These are phyloP conservation scores for Panellus pusillus DNA, from an alignment of 768 basidiomycete genomes.

Conservation along the genomic window DNA sequence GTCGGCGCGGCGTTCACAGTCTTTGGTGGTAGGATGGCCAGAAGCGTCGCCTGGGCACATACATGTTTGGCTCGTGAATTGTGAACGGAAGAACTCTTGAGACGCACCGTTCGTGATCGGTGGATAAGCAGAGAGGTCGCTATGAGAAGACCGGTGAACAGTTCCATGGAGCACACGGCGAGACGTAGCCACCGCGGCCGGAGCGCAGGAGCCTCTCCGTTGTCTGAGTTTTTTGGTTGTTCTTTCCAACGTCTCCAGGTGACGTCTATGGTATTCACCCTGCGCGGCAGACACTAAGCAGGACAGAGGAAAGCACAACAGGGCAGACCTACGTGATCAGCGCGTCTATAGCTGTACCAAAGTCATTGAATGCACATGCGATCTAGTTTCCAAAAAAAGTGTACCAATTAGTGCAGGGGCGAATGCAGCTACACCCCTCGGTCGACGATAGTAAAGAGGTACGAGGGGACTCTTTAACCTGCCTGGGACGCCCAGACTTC, in stretches of 20 bases:
- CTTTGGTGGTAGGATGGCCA: slow-evolving; percentile 16
- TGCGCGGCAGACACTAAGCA: not conserved
- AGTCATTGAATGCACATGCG: not conserved
- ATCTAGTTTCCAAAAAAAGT: not conserved
- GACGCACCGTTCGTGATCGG: slow-evolving; percentile 15
- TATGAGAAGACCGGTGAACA: slow-evolving; percentile 4
- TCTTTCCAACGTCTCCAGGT: slow-evolving; percentile 15
- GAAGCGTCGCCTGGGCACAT: slow-evolving; percentile 1
- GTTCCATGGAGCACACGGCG: slow-evolving; percentile 15
- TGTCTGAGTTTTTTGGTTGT: not conserved
- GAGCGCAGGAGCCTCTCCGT: not conserved
- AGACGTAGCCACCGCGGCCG: slow-evolving; percentile 10
- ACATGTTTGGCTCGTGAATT: not conserved
- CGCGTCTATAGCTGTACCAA: slow-evolving; percentile 2
- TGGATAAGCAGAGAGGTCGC: slow-evolving; percentile 9
- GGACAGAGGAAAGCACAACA: not conserved
- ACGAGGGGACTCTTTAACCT: no score
- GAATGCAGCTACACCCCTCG: slow-evolving; percentile 4
- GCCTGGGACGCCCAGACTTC: no score
- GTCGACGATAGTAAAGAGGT: not conserved
- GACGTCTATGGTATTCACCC: slow-evolving; percentile 8
- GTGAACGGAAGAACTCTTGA: not conserved
- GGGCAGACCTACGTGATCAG: slow-evolving; percentile 1
- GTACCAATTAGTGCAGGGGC: slow-evolving; percentile 11
- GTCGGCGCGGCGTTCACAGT: not conserved